A percentile compares a stretch with the other conserved stretches of the same genome.
Evolutionary conservation across 2,329 filamentous ascomycete species (phyloP).

Genomic region (Arthrinium puccinioides): DNA sequence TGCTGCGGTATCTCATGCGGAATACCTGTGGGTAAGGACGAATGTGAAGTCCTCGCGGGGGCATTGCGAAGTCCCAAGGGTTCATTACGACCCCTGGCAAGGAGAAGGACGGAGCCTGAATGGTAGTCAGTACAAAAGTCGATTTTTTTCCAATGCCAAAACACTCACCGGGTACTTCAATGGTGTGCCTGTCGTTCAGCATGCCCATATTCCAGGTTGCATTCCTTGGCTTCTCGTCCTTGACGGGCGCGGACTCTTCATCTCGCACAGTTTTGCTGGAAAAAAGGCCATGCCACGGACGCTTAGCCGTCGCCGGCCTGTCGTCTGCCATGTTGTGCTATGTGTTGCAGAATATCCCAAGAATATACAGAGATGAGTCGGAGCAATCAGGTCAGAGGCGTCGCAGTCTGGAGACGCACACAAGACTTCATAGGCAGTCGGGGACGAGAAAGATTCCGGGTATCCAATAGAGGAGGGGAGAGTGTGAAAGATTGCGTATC

Average conservation of each 20-base stretch:
- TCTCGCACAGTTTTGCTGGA: slow-evolving; percentile 5
- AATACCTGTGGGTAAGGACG: slow-evolving; percentile 44
- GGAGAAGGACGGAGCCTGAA: slow-evolving; percentile 51
- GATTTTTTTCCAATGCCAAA: not conserved
- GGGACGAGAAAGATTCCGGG: too few species aligned
- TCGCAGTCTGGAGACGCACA: too few species aligned
- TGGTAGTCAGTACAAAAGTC: not conserved
- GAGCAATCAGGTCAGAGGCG: too few species aligned
- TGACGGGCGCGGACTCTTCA: slow-evolving; percentile 4
- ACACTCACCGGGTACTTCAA: slow-evolving; percentile 74
- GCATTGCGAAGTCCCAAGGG: slow-evolving; percentile 52
- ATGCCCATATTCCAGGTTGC: slow-evolving; percentile 64
- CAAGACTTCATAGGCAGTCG: too few species aligned
- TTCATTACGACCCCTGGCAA: slow-evolving; percentile 48
- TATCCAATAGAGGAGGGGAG: too few species aligned
- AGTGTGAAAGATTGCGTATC: too few species aligned
- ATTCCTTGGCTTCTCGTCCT: slow-evolving; percentile 9
- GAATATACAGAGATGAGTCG: too few species aligned
- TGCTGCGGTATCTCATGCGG: slow-evolving; percentile 24
- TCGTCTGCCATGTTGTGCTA: slow-evolving; percentile 13
- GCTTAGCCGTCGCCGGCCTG: slow-evolving; percentile 7
- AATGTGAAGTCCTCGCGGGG: slow-evolving; percentile 50
- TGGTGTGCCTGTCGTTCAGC: slow-evolving; percentile 70
- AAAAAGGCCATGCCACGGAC: slow-evolving; percentile 12
- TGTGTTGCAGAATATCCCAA: too few species aligned